These are phyloP conservation scores for Aspergillus jensenii DNA, from an alignment of 2,329 filamentous ascomycete genomes.

Conservation along the genomic window DNA sequence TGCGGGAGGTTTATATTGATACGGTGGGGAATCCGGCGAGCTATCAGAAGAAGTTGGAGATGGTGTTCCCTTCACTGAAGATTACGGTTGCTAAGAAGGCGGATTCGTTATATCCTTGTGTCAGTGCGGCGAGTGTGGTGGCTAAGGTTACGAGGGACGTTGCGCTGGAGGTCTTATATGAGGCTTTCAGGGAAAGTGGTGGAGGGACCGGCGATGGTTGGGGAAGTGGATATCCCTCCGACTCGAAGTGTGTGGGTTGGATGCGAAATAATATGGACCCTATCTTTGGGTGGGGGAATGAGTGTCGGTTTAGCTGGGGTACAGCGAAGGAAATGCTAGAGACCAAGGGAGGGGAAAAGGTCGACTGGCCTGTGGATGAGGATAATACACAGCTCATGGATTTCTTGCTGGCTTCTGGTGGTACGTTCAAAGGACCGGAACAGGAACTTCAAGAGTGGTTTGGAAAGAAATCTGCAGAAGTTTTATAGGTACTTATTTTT, in stretches of 20 bases:
- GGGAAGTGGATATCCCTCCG: slow-evolving; percentile 93
- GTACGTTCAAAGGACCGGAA: slow-evolving; percentile 43
- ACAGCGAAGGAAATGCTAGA: slow-evolving; percentile 94
- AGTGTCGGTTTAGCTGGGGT: slow-evolving; percentile 94
- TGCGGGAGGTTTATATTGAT: slow-evolving; percentile 90
- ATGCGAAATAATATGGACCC: slow-evolving; percentile 84
- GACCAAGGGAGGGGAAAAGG: slow-evolving; percentile 66
- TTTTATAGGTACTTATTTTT: slow-evolving; percentile 56
- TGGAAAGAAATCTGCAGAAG: slow-evolving; percentile 66
- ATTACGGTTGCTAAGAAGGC: slow-evolving; percentile 87
- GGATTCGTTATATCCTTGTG: slow-evolving; percentile 86
- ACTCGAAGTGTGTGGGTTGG: slow-evolving; percentile 78
- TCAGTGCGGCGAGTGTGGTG: slow-evolving; percentile 89
- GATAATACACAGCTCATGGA: slow-evolving; percentile 73
- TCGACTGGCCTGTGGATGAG: slow-evolving; percentile 81
- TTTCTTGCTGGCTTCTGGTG: slow-evolving; percentile 59
- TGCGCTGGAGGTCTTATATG: slow-evolving; percentile 77
- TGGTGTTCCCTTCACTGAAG: slow-evolving; percentile 74
- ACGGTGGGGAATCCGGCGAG: slow-evolving; percentile 80
- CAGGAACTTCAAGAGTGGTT: slow-evolving; percentile 80
- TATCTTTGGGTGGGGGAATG: slow-evolving; percentile 90
- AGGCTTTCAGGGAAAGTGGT: slow-evolving; percentile 43
- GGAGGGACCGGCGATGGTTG: slow-evolving; percentile 53
- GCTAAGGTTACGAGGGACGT: slow-evolving; percentile 95
- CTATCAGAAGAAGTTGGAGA: slow-evolving; percentile 82